Percentiles rank a stretch among this genome's conserved stretches.
Conservation (phyloP, 345 rosid species). For the Acer negundo region DNA sequence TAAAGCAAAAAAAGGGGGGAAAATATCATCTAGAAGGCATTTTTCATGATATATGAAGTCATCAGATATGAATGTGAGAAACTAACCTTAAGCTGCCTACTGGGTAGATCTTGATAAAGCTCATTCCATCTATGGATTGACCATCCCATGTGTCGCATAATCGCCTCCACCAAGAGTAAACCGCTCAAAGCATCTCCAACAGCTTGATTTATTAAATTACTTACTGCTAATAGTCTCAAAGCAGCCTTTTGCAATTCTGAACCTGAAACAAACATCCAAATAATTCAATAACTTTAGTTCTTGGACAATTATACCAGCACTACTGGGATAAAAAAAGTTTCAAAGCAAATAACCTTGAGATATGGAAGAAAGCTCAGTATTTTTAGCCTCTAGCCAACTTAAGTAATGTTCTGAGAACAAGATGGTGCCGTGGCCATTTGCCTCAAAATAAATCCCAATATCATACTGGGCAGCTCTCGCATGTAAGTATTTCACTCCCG, state of each 20-base stretch:
- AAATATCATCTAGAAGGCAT: background rate
- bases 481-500: constrained; percentile 90
- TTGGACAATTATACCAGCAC: constrained; percentile 1
- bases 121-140: constrained; percentile 75
- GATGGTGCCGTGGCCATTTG: constrained; percentile 98
- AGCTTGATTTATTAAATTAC: constrained; percentile 92
- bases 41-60: background rate
- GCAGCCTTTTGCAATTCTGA: constrained; percentile 77
- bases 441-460: constrained; percentile 94
- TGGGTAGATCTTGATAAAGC: constrained; percentile 86
- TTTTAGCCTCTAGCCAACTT: constrained; percentile 54
- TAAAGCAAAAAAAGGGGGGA: background rate
- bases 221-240: constrained; percentile 71
- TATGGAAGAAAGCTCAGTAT: constrained; percentile 42
- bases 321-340: constrained; percentile 3
- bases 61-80: background rate
- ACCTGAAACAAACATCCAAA: constrained; percentile 37
- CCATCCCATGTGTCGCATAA: constrained; percentile 80
- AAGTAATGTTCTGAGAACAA: constrained; percentile 66
- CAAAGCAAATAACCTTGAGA: constrained; percentile 44
- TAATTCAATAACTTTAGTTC: constrained; percentile 1
- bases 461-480: constrained; percentile 81
- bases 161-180: constrained; percentile 85
- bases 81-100: constrained; percentile 83
- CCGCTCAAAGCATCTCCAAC: constrained; percentile 94